These are phyloP conservation scores for Tetracladium maxilliforme DNA, from an alignment of 2,329 filamentous ascomycete species.

Conservation along the genomic window DNA sequence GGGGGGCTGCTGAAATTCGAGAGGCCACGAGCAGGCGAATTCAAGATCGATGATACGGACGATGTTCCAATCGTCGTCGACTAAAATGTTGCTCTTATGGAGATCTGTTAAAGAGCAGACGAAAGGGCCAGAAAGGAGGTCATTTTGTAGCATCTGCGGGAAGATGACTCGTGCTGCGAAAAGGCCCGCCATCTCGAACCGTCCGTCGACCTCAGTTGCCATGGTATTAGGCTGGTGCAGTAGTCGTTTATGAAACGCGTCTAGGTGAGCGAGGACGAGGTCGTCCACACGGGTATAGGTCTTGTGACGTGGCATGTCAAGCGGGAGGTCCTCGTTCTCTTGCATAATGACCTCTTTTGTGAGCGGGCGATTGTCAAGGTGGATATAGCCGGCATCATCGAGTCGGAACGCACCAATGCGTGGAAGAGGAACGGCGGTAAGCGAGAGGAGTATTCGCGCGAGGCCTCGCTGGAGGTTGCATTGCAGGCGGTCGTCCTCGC, in stretches of 20 bases:
- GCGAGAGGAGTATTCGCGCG: conserved; percentile 11
- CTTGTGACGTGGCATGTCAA: conserved; percentile 13
- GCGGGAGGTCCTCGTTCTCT: conserved; percentile 17
- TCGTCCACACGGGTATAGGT: conserved; percentile 16
- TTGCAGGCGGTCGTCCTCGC: conserved; percentile 6
- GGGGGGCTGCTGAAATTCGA: conserved; percentile 11
- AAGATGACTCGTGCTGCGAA: conserved; percentile 12
- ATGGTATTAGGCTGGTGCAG: conserved; percentile 17
- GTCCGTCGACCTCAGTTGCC: conserved; percentile 11
- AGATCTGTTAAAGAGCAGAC: conserved; percentile 19
- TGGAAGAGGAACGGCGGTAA: conserved; percentile 11
- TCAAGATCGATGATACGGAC: conserved; percentile 18
- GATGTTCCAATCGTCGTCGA: conserved; percentile 18
- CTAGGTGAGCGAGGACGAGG: conserved; percentile 15
- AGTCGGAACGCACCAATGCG: conserved; percentile 17
- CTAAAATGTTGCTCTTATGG: conserved; percentile 22
- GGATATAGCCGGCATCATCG: conserved; percentile 11
- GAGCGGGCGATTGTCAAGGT: conserved; percentile 19
- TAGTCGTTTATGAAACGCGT: conserved; percentile 17
- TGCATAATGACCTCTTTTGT: conserved; percentile 14
- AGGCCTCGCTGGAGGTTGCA: conserved; percentile 11
- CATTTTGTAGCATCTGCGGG: conserved; percentile 8
- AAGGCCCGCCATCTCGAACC: conserved; percentile 14
- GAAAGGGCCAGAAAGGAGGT: conserved; percentile 16
- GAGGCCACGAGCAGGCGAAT: conserved; percentile 13